Evolutionary conservation across 1,284 basidiomycete genomes (phyloP).

Genomic region (Trametes polyzona): DNA sequence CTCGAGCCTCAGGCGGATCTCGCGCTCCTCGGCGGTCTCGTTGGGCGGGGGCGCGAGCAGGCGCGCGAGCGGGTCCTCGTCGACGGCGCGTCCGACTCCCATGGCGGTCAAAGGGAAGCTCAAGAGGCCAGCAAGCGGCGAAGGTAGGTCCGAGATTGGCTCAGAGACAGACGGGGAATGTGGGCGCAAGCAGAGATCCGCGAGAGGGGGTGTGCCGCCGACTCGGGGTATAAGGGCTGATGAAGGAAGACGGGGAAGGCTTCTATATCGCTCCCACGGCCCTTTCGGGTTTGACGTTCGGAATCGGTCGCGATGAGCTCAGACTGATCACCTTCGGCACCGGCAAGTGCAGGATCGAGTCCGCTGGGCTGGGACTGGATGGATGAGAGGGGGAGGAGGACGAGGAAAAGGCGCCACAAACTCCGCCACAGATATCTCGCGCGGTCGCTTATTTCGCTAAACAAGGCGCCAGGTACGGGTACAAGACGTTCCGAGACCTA

Average conservation of each 20-base stretch:
- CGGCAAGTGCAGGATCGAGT: too few species aligned
- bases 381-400: neutral
- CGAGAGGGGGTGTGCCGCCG: conserved; percentile 6
- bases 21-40: conserved; percentile 49
- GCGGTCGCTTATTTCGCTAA: conserved; percentile 8
- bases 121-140: conserved; percentile 6
- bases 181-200: conserved; percentile 15
- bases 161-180: too few species aligned
- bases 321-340: neutral
- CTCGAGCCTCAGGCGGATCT: conserved; percentile 50
- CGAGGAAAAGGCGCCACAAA: neutral
- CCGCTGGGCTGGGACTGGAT: neutral
- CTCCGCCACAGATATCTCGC: neutral
- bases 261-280: conserved; percentile 2
- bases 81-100: conserved; percentile 32
- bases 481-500: neutral
- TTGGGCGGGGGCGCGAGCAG: conserved; percentile 54
- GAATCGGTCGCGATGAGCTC: neutral
- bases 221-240: conserved; percentile 9
- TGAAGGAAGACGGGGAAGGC: neutral
- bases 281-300: too few species aligned
- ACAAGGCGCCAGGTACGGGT: too few species aligned
- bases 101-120: conserved; percentile 19
- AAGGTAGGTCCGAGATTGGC: conserved; percentile 3
- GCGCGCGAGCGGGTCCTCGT: conserved; percentile 55